Percentiles rank a stretch among this genome's conserved stretches.
Conservation (phyloP, 257 asterid species). For the Thymus mandschuricus region DNA sequence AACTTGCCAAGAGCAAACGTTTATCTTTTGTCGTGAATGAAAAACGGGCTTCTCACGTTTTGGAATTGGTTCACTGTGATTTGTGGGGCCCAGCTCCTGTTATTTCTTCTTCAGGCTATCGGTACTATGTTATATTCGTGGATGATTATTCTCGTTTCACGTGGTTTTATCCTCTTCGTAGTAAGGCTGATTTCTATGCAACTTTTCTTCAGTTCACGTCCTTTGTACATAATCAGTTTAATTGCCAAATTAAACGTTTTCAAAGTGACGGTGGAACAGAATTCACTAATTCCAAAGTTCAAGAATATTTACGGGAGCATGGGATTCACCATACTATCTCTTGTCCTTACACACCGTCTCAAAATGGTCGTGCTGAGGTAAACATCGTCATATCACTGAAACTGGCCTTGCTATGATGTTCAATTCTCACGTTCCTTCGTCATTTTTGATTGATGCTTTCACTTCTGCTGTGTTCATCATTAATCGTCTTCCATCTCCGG, state of each 20-base stretch:
- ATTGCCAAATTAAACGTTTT: not conserved
- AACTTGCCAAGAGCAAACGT: no score
- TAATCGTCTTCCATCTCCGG: not conserved
- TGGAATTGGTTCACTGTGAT: no score
- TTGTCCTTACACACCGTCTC: not conserved
- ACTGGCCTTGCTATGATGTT: not conserved
- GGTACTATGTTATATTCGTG: not conserved
- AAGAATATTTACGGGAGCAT: not conserved
- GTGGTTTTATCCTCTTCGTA: not conserved
- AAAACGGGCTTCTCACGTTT: no score
- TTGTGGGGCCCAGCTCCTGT: no score
- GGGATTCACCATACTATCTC: not conserved
- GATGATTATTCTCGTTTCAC: not conserved
- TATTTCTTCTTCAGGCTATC: not conserved
- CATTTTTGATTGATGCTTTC: not conserved
- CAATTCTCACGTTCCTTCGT: not conserved
- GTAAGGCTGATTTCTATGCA: not conserved
- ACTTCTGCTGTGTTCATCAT: not conserved
- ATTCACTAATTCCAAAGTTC: not conserved
- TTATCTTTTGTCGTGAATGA: no score
- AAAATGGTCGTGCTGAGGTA: not conserved
- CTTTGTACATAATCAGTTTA: not conserved
- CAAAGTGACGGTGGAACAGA: not conserved
- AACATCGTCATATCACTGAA: not conserved
- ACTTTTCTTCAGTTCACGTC: not conserved